Percentiles rank a stretch among this genome's conserved stretches.
phyloP scores from a whole-genome alignment of 352 stramenopile species.

The Pythium plurisporium region DNA sequence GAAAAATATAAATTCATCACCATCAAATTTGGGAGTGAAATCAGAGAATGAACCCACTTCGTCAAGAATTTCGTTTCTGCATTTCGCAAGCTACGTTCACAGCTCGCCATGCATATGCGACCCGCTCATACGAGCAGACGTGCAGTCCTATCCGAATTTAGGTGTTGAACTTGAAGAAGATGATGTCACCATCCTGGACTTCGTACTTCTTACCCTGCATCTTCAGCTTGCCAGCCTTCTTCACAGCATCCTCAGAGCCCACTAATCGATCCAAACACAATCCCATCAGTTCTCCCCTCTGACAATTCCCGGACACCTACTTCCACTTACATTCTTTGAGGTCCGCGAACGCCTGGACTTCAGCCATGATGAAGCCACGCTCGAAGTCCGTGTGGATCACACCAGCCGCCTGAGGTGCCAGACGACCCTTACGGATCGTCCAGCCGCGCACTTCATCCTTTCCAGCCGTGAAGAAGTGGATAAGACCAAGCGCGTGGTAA shows the following conservation, averaged over 20 bases:
- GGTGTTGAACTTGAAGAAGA: constrained; percentile 93
- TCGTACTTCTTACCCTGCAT: constrained; percentile 91
- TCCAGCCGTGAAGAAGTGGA: constrained; percentile 99
- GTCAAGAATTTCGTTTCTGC: too few relatives aligned
- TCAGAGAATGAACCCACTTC: too few relatives aligned
- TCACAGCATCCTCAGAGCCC: constrained; percentile 81
- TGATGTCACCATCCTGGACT: constrained; percentile 85
- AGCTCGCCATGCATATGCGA: not conserved
- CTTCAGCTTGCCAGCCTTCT: constrained; percentile 88
- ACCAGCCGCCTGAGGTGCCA: constrained; percentile 96
- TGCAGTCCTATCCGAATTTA: constrained; percentile 27
- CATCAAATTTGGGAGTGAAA: too few relatives aligned
- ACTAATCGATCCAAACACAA: constrained; percentile 39
- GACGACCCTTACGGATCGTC: constrained; percentile 97
- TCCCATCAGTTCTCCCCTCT: not conserved
- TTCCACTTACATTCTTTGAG: constrained; percentile 79
- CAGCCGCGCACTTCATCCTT: constrained; percentile 98
- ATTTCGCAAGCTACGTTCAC: too few relatives aligned
- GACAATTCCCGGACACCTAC: not conserved
- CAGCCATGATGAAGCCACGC: constrained; percentile 98
- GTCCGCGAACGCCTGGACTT: constrained; percentile 86
- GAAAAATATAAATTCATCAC: too few relatives aligned
- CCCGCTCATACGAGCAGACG: not conserved
- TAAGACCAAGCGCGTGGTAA: constrained; percentile 96
- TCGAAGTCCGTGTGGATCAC: constrained; percentile 99